Evolutionary conservation across 2,329 filamentous ascomycete species (phyloP), one percentile per base, ranked within the genome.

Genomic region (Neofusicoccum sp.): DNA sequence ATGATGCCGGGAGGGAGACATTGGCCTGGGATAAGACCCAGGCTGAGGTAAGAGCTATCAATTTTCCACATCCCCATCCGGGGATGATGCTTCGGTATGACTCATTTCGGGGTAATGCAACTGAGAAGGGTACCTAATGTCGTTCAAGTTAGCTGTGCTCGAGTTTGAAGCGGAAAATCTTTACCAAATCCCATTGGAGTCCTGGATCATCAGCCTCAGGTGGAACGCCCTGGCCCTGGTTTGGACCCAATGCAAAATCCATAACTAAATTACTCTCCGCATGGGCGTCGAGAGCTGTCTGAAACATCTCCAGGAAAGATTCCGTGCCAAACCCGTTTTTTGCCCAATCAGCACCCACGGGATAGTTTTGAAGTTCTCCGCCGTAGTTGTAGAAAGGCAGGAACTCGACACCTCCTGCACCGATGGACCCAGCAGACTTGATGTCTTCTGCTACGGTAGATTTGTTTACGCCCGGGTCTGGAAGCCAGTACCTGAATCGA

Each of bases 191-290:
- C 68, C 68, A 74, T 48, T 67, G 58, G 31, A 76, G 67, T 0
- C 75, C 77, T n/a, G 75, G 71, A 47, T 73, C 67, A 29, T 70
- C 65, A 1, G 65, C 61, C 1, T 66, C 52, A 0, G 76, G 73
- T 0, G 78, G 78, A 3, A 80, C 78, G 2, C 79, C 79, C 41
- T 75, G 72, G 1, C 79, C 80, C 64, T 78, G 75, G 56, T 77
- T 78, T 0, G 79, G 76, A 0, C 79, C 79, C 4, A 81, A 56
- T 0, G 74, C 69, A 62, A 80, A 78, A 64, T 81, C 79, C 67
- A 81, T 74, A 3, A 74, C 62, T 11, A 80, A 43, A 0, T 69
- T 74, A 22, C 72, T 65, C 1, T 78, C 74, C 16, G 73, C 69
- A 37, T 68, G 65, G 1, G 74, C 74, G 58, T 74, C n/a, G 14